phyloP scores from a whole-genome alignment of 2,329 filamentous ascomycete species.

The Hypoxylon sp. region DNA sequence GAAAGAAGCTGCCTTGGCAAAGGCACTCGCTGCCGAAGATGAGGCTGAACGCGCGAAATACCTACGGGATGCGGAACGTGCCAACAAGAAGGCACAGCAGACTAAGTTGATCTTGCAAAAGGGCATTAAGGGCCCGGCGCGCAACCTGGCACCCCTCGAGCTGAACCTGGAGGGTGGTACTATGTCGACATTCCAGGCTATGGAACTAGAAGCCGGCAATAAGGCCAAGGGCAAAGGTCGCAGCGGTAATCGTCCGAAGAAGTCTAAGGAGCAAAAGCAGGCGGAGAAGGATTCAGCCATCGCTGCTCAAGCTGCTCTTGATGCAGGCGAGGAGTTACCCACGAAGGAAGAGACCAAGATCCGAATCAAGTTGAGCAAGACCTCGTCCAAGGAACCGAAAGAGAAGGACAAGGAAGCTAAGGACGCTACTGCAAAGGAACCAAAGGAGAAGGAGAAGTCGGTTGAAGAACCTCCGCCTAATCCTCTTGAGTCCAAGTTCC shows the following conservation, averaged over 20 bases:
- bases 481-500: slow-evolving; percentile 74
- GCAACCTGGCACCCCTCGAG: slow-evolving; percentile 77
- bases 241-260: slow-evolving; percentile 82
- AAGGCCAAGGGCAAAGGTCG: slow-evolving; percentile 67
- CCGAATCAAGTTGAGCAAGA: slow-evolving; percentile 73
- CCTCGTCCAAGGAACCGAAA: slow-evolving; percentile 58
- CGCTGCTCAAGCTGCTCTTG: slow-evolving; percentile 86
- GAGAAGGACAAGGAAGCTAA: slow-evolving; percentile 60
- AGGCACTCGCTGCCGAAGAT: slow-evolving; percentile 83
- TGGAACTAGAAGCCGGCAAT: slow-evolving; percentile 66
- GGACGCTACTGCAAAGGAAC: slow-evolving; percentile 60
- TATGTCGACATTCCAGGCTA: slow-evolving; percentile 85
- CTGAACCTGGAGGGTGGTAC: slow-evolving; percentile 87
- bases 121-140: slow-evolving; percentile 83
- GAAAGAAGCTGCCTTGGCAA: slow-evolving; percentile 85
- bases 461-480: slow-evolving; percentile 57
- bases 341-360: slow-evolving; percentile 72
- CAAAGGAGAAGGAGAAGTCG: slow-evolving; percentile 59
- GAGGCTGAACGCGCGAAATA: slow-evolving; percentile 86
- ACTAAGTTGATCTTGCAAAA: slow-evolving; percentile 90
- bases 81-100: slow-evolving; percentile 92
- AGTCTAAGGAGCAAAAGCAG: slow-evolving; percentile 89
- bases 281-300: slow-evolving; percentile 87
- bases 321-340: slow-evolving; percentile 81
- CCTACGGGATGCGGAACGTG: slow-evolving; percentile 87